These are phyloP conservation scores for Chimonanthus salicifolius DNA, from an alignment of 164 flowering plant genomes.

Conservation along the genomic window DNA sequence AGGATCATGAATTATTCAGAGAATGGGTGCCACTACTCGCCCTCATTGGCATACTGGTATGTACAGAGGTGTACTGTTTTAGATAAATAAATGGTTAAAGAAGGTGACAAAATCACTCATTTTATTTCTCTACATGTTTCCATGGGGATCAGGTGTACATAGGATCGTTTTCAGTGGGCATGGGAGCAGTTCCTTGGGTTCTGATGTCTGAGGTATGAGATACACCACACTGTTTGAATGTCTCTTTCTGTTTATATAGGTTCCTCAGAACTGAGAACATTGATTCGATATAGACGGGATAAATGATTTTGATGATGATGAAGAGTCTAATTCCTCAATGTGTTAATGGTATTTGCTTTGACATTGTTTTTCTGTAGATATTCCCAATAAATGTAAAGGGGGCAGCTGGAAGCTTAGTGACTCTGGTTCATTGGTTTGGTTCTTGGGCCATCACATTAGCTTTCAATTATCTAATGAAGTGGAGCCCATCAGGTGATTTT, in stretches of 20 bases:
- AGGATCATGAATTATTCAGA: constrained; percentile 44
- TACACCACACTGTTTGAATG: background rate
- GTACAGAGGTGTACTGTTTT: background rate
- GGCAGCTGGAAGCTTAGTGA: constrained; percentile 81
- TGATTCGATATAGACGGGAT: background rate
- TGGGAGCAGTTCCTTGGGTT: constrained; percentile 98
- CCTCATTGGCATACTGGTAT: constrained; percentile 74
- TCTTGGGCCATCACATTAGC: constrained; percentile 79
- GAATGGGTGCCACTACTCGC: constrained; percentile 48
- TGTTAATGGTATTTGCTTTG: background rate
- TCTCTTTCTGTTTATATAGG: too few species aligned
- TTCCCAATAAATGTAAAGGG: constrained; percentile 89
- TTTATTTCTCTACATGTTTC: background rate
- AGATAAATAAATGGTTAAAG: background rate
- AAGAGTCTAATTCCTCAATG: background rate
- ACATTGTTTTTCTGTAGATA: constrained; percentile 39
- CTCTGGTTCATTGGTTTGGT: constrained; percentile 81
- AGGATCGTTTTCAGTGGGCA: constrained; percentile 66
- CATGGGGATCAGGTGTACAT: constrained; percentile 42
- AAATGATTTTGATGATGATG: background rate
- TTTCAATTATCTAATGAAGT: constrained; percentile 71
- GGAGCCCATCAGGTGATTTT: constrained; percentile 82
- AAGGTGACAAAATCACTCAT: background rate
- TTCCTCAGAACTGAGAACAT: background rate
- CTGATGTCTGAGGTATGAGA: constrained; percentile 85